These are phyloP conservation scores for Blastocystis sp. DNA, from an alignment of 352 stramenopile species.

Conservation along the genomic window DNA sequence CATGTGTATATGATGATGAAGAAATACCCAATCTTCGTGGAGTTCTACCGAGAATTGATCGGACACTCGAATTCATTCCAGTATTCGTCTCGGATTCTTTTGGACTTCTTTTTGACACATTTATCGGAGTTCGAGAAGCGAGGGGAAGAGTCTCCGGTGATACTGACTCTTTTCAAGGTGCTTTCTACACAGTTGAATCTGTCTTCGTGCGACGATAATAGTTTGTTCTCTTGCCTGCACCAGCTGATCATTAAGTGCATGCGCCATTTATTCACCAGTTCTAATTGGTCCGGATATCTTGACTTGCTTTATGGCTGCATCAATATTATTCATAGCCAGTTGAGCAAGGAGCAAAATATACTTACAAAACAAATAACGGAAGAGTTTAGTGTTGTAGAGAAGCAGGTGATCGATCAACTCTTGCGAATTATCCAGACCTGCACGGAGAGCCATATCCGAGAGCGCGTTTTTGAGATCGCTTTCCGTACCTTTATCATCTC, in stretches of 20 bases:
- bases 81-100: background rate
- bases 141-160: background rate
- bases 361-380: background rate
- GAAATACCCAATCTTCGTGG: slow-evolving; percentile 22
- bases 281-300: background rate
- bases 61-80: background rate
- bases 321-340: slow-evolving; percentile 17
- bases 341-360: background rate
- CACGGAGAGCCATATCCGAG: background rate
- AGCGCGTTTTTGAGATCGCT: slow-evolving; percentile 44
- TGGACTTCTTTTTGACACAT: slow-evolving; percentile 31
- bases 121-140: background rate
- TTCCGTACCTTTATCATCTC: background rate
- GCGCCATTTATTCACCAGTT: background rate
- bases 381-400: background rate
- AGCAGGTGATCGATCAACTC: background rate
- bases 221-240: background rate
- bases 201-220: background rate
- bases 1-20: slow-evolving; percentile 1
- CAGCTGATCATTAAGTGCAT: slow-evolving; percentile 1
- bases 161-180: background rate
- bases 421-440: background rate
- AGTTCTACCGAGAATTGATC: slow-evolving; percentile 16
- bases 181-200: slow-evolving; percentile 32
- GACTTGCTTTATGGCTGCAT: slow-evolving; percentile 40